Evolutionary conservation across 257 asterid genomes (phyloP), one percentile per base, ranked within the genome.

Genomic region (Coffea eugenioides): DNA sequence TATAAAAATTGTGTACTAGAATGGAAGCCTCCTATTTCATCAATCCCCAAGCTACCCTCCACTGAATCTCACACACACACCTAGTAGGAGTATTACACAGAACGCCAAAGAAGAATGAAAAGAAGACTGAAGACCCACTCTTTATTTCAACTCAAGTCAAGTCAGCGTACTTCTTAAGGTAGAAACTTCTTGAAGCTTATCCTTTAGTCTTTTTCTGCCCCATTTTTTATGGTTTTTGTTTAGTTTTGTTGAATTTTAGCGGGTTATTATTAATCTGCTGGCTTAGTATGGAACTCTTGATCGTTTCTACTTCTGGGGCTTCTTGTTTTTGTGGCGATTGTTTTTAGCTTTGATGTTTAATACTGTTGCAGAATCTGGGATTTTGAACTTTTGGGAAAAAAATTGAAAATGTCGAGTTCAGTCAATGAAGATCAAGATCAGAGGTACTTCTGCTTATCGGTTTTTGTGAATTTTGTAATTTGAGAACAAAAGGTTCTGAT

Each of bases 401-500:
- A n/a, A 36, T 34, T 66, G 80, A 85, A 71, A 83, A 90, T 91
- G 94, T 78, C 94, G 8, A 80, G 83, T 78, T 84, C 91, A 61
- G 79, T 73, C 69, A 86, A 82, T 75, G 92, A 83, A 86, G 92
- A 90, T 87, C 93, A 83, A 79, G 92, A 88, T 83, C 92, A 82
- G 82, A 88, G 94, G 98, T 93, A 81, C 3, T 61, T 25, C 25
- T 51, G 14, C 61, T 71, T 80, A 25, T 41, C 13, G 56, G 52
- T 79, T 48, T 39, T 77, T 27, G 21, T 76, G 56, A 31, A 27
- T 73, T 69, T 51, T 64, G 45, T 39, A 6, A n/a, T 34, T 21
- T 49, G 27, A 6, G 73, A 27, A 18, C 36, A 41, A 16, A 41
- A 65, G 77, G 66, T 48, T 27, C 49, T 57, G 56, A 31, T 43